phyloP scores from a whole-genome alignment of 306 rosid species.

The Psophocarpus tetragonolobus region DNA sequence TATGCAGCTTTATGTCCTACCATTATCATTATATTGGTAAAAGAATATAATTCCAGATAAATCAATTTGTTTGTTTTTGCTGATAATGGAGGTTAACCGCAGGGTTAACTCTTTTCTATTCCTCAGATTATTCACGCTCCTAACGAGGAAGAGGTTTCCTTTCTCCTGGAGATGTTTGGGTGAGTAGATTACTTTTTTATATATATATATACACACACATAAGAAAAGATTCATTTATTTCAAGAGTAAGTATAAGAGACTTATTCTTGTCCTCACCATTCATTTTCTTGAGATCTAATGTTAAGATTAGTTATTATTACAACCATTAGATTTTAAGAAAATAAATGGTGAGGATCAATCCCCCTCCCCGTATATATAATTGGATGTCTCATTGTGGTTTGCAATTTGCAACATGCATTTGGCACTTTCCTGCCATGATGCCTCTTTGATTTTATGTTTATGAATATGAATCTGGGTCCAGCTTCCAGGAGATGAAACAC shows the following conservation, averaged over 20 bases:
- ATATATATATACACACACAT: no score
- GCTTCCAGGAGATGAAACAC: constrained; percentile 16
- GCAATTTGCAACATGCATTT: constrained; percentile 21
- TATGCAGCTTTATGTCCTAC: background rate
- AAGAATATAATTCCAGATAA: constrained; percentile 31
- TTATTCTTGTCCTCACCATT: no score
- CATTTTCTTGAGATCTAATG: no score
- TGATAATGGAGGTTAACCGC: constrained; percentile 62
- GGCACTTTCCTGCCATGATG: constrained; percentile 23
- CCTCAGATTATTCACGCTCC: constrained; percentile 94
- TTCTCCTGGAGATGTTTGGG: constrained; percentile 95
- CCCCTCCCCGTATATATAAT: constrained; percentile 5
- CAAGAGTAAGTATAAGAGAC: no score
- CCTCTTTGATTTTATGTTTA: constrained; percentile 16
- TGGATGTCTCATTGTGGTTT: constrained; percentile 22
- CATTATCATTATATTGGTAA: constrained; percentile 22
- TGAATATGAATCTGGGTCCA: constrained; percentile 1
- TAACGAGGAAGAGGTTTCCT: constrained; percentile 88
- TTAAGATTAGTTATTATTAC: no score
- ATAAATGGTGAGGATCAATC: no score
- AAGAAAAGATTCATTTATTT: no score
- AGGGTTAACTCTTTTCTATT: constrained; percentile 68
- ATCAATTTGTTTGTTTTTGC: constrained; percentile 40
- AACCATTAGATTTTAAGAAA: no score
- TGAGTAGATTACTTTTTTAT: constrained; percentile 47